These are phyloP conservation scores for Kurtzmaniella quercitrusa DNA, from an alignment of 1,139 yeast species.

Conservation along the genomic window DNA sequence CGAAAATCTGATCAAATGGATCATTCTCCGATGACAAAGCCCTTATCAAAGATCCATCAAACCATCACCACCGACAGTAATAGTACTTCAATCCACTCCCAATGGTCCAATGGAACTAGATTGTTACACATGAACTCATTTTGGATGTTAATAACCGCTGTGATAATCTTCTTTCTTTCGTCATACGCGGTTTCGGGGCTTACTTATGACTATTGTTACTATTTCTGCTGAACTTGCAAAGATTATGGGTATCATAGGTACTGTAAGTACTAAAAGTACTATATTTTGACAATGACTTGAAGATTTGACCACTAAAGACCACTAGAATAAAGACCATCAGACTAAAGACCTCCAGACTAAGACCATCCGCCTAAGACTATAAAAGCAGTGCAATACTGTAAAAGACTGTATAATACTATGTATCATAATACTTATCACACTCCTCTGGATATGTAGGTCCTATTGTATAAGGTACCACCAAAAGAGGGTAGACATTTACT, in stretches of 20 bases:
- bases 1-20: not conserved
- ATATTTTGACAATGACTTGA: too few relatives aligned
- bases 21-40: not conserved
- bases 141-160: constrained; percentile 8
- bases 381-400: too few relatives aligned
- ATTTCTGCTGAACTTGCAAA: constrained; percentile 21
- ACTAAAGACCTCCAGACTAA: too few relatives aligned
- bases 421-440: not conserved
- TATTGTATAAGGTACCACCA: not conserved
- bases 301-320: too few relatives aligned
- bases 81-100: too few relatives aligned
- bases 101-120: not conserved
- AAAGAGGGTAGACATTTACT: too few relatives aligned
- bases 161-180: constrained; percentile 13
- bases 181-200: constrained; percentile 27
- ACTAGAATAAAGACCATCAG: too few relatives aligned
- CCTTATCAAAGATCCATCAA: not conserved
- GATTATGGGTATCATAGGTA: not conserved
- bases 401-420: not conserved
- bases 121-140: not conserved
- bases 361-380: too few relatives aligned
- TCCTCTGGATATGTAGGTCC: constrained; percentile 1
- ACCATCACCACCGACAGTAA: not conserved
- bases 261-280: too few relatives aligned
- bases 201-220: constrained; percentile 35